Evolutionary conservation across 768 basidiomycete genomes (phyloP), one percentile per base, ranked within the genome.

Genomic region (Lactarius deliciosus): DNA sequence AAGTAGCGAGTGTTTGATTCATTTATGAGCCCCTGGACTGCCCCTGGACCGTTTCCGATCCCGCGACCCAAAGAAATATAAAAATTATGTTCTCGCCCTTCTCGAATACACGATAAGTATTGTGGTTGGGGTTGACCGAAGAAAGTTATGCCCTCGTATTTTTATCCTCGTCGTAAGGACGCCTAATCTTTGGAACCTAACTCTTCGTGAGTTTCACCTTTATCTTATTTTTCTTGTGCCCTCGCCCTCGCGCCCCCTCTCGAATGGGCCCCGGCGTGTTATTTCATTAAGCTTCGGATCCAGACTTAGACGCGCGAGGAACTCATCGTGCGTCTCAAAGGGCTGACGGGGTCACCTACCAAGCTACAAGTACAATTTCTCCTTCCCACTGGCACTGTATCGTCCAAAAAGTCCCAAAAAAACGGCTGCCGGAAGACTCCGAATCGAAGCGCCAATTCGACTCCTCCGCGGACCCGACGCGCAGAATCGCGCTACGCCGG

Each of bases 401-500:
- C 36, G 22, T 3, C 59, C n/a, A n/a, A n/a, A 8, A 28, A 43
- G 22, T 22, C 65, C 1, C 28, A 64, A 45, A 38, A 34, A 9
- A 38, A 1, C 25, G 16, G 22, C n/a, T 30, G 63, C 38, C 73
- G 61, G 60, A 69, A 57, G 30, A 57, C 53, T 16, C 68, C 56
- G 43, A 77, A 73, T 50, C 72, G 53, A 81, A 80, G 60, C 72
- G 77, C 5, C 43, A 60, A 11, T 92, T 93, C 74, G 77, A 86
- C 67, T 92, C 94, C 75, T 75, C 83, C 22, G 78, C 83, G 5
- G 83, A 93, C 73, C 84, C 92, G 6, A 81, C 82, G 43, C 89
- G 91, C 63, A 98, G 98, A 78, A 93, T 99, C 68, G 90, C 10
- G 87, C 74, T 99, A 98, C 73, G 86, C 92, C 63, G 97, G 96